Conservation (phyloP, 805 yeast species). For the Wickerhamiella alocasiicola region DNA sequence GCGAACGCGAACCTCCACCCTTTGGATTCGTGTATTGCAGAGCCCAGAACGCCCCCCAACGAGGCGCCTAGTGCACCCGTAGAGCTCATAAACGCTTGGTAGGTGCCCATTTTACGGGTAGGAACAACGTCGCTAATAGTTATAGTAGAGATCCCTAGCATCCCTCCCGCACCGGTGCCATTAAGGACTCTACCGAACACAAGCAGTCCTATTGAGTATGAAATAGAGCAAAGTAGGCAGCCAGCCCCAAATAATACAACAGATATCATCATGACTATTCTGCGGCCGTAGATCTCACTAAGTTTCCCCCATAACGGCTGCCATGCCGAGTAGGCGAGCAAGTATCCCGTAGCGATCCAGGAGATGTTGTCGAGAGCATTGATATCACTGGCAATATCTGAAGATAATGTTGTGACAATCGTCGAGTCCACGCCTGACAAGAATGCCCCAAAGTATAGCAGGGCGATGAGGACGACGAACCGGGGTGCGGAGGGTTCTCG, state of each 20-base stretch:
- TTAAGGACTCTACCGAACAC: conserved; percentile 67
- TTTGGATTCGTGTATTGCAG: conserved; percentile 36
- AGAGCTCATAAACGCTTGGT: conserved; percentile 72
- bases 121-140: conserved; percentile 67
- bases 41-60: conserved; percentile 49
- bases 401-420: conserved; percentile 45
- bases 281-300: conserved; percentile 42
- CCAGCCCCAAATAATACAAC: conserved; percentile 35
- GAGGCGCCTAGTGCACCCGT: conserved; percentile 69
- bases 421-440: conserved; percentile 49
- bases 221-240: conserved; percentile 39
- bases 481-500: too few relatives aligned
- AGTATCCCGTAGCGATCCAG: conserved; percentile 65
- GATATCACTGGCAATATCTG: conserved; percentile 47
- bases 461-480: neutral
- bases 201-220: conserved; percentile 42
- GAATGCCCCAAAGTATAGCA: conserved; percentile 28
- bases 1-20: conserved; percentile 54
- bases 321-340: conserved; percentile 57
- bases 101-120: conserved; percentile 62
- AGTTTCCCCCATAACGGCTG: conserved; percentile 65
- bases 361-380: conserved; percentile 38
- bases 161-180: conserved; percentile 89
- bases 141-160: conserved; percentile 61
- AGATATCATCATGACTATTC: conserved; percentile 32